phyloP scores from a whole-genome alignment of 805 yeast genomes.

The Metschnikowia continentalis region DNA sequence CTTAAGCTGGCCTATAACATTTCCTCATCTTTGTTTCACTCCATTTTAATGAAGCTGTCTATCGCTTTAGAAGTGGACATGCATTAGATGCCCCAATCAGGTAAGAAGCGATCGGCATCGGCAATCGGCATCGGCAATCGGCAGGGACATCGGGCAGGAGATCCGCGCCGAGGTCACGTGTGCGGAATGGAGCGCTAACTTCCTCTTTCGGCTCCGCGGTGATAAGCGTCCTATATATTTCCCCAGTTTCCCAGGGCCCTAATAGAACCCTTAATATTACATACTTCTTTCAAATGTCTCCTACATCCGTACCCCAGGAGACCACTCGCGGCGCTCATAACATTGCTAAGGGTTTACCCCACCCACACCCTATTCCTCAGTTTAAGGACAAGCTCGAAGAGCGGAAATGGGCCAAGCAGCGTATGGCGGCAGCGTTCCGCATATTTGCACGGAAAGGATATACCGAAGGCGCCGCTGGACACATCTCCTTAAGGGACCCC shows the following conservation, averaged over 20 bases:
- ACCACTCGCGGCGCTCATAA: constrained; percentile 54
- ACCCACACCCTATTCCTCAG: constrained; percentile 49
- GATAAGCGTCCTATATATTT: neutral
- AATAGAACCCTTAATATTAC: neutral
- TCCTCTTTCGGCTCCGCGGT: neutral
- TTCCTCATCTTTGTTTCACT: too few relatives aligned
- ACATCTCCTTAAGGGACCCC: constrained; percentile 82
- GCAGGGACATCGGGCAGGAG: too few relatives aligned
- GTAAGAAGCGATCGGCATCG: neutral
- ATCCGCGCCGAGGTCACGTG: neutral
- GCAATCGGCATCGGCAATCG: too few relatives aligned
- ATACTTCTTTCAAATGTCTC: neutral
- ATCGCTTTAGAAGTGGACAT: too few relatives aligned
- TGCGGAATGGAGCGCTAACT: neutral
- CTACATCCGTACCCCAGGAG: neutral
- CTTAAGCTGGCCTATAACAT: too few relatives aligned
- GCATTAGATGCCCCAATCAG: neutral
- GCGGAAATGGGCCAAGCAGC: constrained; percentile 57
- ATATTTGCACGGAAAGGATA: constrained; percentile 75
- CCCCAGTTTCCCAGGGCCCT: neutral
- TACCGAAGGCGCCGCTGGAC: constrained; percentile 81
- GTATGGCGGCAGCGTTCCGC: constrained; percentile 83
- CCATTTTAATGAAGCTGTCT: too few relatives aligned
- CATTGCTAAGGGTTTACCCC: constrained; percentile 50
- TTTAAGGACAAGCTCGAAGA: constrained; percentile 47